Evolutionary conservation across 768 basidiomycete genomes (phyloP), one percentile per base, ranked within the genome.

Genomic region (Kwoniella pini): DNA sequence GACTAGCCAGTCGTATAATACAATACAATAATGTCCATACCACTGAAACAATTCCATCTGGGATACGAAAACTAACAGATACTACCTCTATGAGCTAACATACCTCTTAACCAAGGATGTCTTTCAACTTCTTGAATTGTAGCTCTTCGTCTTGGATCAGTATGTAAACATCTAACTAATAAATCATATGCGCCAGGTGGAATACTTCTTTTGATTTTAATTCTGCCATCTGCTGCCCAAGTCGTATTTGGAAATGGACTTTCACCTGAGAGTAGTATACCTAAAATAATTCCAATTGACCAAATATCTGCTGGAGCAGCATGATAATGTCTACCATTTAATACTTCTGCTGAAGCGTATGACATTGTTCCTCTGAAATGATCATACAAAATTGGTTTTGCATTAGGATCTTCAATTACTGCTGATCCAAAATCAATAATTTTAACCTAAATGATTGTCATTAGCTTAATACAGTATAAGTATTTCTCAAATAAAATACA

Each of bases 341-440:
- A 73, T 62, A 82, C 79, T 67, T 81, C 81, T 58, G 76, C 56
- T 7, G 66, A 57, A 45, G 78, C 76, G 53, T 71, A 78, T 19
- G 68, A 56, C 45, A 71, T 67, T 6, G 79, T 80, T 0, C 81
- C 81, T 49, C 75, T 71, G 71, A 95, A 96, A 39, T 86, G 82
- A 30, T 82, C 83, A 79, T 91, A 88, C 56, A 82, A 84, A 0
- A 89, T 88, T 11, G 85, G 84, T 2, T 87, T 82, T 56, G 83
- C 76, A 4, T 77, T 72, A 4, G 86, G 85, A 74, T 92, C 85
- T 50, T 85, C 85, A 60, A 88, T 83, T 26, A 88, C 87, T 26
- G 92, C 91, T 66, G 89, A 90, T 46, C 94, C 94, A 76, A 97
- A 97, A 80, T 97, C 94, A 71, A 97, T 93, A 50, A 97, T 83